phyloP scores from a whole-genome alignment of 345 rosid genomes.

The Populus deltoides region DNA sequence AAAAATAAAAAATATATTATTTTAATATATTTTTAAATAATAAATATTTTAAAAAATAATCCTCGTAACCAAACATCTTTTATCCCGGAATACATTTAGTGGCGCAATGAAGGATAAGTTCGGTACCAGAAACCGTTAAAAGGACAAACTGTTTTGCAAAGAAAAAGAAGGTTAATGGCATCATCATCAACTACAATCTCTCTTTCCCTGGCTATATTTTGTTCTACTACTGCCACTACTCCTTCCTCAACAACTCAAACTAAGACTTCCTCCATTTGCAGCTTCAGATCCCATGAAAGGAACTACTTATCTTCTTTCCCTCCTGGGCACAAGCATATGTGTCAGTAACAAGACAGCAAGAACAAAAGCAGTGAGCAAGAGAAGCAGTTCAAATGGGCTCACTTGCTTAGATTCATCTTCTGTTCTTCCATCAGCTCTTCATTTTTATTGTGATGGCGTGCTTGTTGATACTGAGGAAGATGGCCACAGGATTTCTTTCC shows the following conservation, averaged over 20 bases:
- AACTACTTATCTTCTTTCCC: constrained; percentile 15
- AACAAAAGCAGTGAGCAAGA: constrained; percentile 19
- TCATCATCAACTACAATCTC: constrained; percentile 31
- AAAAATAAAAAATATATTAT: too few species aligned
- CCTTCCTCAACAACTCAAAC: constrained; percentile 11
- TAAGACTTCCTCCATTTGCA: constrained; percentile 20
- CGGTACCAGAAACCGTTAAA: neutral
- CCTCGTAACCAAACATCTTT: too few species aligned
- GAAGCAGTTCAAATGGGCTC: constrained; percentile 21
- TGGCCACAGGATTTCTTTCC: constrained; percentile 88
- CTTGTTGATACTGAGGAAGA: constrained; percentile 96
- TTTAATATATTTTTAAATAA: too few species aligned
- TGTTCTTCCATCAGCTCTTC: constrained; percentile 71
- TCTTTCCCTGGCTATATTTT: constrained; percentile 32
- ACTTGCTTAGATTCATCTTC: constrained; percentile 49
- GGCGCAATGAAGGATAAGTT: neutral
- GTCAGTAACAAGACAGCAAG: constrained; percentile 5
- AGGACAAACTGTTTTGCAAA: neutral
- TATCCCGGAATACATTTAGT: neutral
- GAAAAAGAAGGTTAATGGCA: constrained; percentile 10
- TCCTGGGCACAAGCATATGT: constrained; percentile 21
- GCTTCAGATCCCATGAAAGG: constrained; percentile 18
- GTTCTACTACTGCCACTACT: constrained; percentile 19
- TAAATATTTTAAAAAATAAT: too few species aligned
- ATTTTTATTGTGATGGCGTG: constrained; percentile 94